Evolutionary conservation across 345 rosid genomes (phyloP), one percentile per base, ranked within the genome.

Genomic region (Angophora floribunda): DNA sequence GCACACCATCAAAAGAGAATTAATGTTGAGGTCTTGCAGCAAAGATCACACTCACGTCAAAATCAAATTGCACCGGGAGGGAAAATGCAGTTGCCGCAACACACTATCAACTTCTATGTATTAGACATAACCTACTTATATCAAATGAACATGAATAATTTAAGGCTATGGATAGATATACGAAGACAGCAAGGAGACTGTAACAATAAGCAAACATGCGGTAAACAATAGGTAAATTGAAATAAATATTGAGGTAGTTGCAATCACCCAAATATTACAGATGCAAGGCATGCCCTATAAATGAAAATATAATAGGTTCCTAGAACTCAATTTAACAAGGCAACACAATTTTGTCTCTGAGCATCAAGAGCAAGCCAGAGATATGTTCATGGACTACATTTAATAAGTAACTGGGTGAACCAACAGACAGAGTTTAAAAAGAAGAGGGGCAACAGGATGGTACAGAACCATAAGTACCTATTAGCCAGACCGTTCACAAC

Each of bases 401-500:
- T 52, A 19, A 26, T n/a, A 53, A 47, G 32, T 28, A 85, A 85
- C 15, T 86, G 3, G 51, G 7, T 61, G 12, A 86, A 86, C 1
- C 87, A 28, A 41, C 41, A 61, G 49, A 57, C 52, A 36, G 79
- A 8, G 49, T 22, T 44, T 28, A 24, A 87, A 87, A 52, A n/a
- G 28, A 19, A 51, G 19, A 13, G 19, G 47, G 16, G 65, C 5
- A 82, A 80, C 32, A 30, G 19, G 49, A 50, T n/a, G 14, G 82
- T 13, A 49, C 67, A 63, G 87, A 36, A 84, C 63, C 13, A 51
- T 7, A 7, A 47, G 15, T 87, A 97, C 99, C 98, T 98, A 91
- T 97, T 95, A 22, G 99, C 96, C 91, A 98, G 97, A 51, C 99
- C 92, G 85, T 95, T 94, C 36, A 98, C 99, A 57, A 98, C 65